Conservation (phyloP, 176 grass and related monocot species). For the Alloteropsis semialata region DNA sequence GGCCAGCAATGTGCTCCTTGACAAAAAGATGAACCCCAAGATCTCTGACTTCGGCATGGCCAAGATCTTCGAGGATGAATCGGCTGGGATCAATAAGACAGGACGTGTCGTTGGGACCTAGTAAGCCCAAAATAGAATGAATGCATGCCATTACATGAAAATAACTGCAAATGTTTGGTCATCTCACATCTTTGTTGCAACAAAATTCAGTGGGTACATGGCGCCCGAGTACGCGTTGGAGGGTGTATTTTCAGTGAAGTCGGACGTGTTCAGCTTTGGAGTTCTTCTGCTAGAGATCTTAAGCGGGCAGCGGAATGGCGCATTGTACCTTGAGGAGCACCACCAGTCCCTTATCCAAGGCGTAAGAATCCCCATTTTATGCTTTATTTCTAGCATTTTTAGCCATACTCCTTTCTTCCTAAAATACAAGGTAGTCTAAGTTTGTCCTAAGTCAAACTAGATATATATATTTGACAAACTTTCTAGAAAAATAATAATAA, state of each 20-base stretch:
- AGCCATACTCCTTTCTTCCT: no score
- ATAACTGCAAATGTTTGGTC: background rate
- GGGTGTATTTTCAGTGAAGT: slow-evolving; percentile 81
- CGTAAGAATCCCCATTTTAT: background rate
- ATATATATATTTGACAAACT: no score
- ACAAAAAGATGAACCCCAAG: slow-evolving; percentile 84
- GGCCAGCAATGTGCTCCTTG: slow-evolving; percentile 89
- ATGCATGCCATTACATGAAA: no score
- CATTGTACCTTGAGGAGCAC: slow-evolving; percentile 53
- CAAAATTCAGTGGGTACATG: slow-evolving; percentile 68
- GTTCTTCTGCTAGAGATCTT: slow-evolving; percentile 85
- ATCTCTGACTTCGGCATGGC: slow-evolving; percentile 98
- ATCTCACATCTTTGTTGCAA: background rate
- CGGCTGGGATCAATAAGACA: slow-evolving; percentile 48
- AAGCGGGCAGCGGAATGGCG: slow-evolving; percentile 67
- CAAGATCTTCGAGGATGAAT: slow-evolving; percentile 79
- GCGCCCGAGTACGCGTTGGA: slow-evolving; percentile 73
- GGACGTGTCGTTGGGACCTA: slow-evolving; percentile 76
- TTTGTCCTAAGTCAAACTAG: no score
- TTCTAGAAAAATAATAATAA: no score
- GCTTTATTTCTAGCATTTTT: background rate
- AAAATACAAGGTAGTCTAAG: no score
- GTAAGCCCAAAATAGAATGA: slow-evolving; percentile 13
- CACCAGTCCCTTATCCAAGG: slow-evolving; percentile 67
- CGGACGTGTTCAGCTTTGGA: slow-evolving; percentile 82